phyloP scores from a whole-genome alignment of 2,329 filamentous ascomycete species.

The Aspergillus bombycis region DNA sequence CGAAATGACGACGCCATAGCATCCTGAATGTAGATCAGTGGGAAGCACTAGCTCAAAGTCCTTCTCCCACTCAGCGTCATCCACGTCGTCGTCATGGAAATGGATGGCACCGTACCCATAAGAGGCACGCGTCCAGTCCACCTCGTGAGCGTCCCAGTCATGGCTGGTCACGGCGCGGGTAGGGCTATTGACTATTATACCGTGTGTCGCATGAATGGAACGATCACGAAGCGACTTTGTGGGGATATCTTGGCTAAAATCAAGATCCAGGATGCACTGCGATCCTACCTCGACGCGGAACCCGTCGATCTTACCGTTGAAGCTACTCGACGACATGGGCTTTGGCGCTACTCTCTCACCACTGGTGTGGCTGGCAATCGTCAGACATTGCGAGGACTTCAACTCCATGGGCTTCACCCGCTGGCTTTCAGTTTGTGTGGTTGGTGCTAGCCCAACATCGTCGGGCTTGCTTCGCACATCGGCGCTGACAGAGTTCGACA shows the following conservation, averaged over 20 bases:
- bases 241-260: too few species aligned
- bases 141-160: slow-evolving; percentile 36
- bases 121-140: slow-evolving; percentile 36
- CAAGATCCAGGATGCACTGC: too few species aligned
- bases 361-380: slow-evolving; percentile 1
- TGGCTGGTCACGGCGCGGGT: slow-evolving; percentile 37
- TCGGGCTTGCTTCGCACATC: too few species aligned
- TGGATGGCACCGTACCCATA: slow-evolving; percentile 44
- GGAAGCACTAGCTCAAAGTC: slow-evolving; percentile 31
- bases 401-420: neutral
- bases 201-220: too few species aligned
- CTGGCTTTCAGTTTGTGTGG: neutral
- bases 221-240: too few species aligned
- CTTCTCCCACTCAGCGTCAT: slow-evolving; percentile 41
- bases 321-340: neutral
- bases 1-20: too few species aligned
- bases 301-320: too few species aligned
- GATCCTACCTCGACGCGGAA: too few species aligned
- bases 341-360: neutral
- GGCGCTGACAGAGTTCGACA: too few species aligned
- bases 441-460: neutral
- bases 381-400: neutral
- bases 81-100: slow-evolving; percentile 45
- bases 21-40: slow-evolving; percentile 27
- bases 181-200: slow-evolving; percentile 32